These are phyloP conservation scores for Neofusicoccum sp. DNA, from an alignment of 2,329 filamentous ascomycete species.

Conservation along the genomic window DNA sequence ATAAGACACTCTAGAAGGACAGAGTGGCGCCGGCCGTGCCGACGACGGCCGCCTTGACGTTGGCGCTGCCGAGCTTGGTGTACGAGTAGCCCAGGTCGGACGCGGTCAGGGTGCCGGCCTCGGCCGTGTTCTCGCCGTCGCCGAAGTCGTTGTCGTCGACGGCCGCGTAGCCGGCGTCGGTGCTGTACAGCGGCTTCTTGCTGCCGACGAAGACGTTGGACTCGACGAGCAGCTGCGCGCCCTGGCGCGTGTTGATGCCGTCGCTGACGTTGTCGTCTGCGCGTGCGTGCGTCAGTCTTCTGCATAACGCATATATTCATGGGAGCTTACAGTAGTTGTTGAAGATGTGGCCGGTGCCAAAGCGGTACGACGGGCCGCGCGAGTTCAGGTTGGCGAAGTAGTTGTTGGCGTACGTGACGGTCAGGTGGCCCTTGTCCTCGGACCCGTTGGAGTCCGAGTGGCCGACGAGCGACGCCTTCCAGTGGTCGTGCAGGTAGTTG, in stretches of 20 bases:
- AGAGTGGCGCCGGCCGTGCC: conserved; percentile 41
- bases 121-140: conserved; percentile 31
- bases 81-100: conserved; percentile 34
- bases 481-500: conserved; percentile 57
- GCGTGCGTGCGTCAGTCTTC: too few relatives aligned
- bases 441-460: conserved; percentile 59
- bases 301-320: too few relatives aligned
- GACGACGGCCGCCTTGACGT: conserved; percentile 40
- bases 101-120: conserved; percentile 31
- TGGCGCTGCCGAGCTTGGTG: conserved; percentile 32
- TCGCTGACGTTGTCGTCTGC: conserved; percentile 37
- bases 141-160: conserved; percentile 41
- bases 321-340: conserved; percentile 46
- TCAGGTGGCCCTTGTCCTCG: conserved; percentile 62
- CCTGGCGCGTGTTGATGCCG: conserved; percentile 43
- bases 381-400: conserved; percentile 64
- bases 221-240: conserved; percentile 45
- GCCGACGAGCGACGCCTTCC: conserved; percentile 59
- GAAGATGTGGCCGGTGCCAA: conserved; percentile 64
- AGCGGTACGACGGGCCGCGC: conserved; percentile 62
- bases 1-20: too few relatives aligned
- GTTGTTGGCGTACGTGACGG: conserved; percentile 67
- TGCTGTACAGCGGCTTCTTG: conserved; percentile 36
- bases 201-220: conserved; percentile 37
- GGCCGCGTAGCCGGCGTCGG: conserved; percentile 37